Base-by-base conservation (phyloP, 1,284 basidiomycete species). In the Irpex sp. region DNA sequence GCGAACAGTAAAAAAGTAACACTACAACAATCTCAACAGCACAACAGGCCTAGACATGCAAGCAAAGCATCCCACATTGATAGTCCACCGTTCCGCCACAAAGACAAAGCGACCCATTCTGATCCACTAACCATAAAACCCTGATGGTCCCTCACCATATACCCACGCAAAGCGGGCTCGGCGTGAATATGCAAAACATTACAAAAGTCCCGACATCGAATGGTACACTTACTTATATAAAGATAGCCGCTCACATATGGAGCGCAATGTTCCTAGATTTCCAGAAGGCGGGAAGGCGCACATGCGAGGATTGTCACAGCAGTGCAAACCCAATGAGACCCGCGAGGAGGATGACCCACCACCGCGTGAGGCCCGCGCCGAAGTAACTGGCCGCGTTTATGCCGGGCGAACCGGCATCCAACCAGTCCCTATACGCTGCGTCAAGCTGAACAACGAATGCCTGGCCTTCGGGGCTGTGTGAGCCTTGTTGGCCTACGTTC, bases 371-470 rank as follows among this genome's bases (percentile, higher is more conserved):
- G 13, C 26, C 26, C 54, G 54, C 54, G 34, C 54, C 54, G 54
- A 34, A 26, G 9, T 55, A 26, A 34, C 21, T 55, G 26, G 54
- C 54, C 8, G 54, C 17, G 59, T 74, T 76, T 59, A 70, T 71
- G 21, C 80, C 80, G 2, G 72, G 72, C 38, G 72, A 71, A 2
- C 82, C 82, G 26, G 64, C 66, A 1, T 71, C 72, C 11, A 73
- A 72, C 81, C 82, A 86, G 63, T 85, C 83, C 26, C 77, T 74
- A 68, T 78, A 83, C 40, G 84, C 84, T 1, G 82, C 77, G 64
- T 85, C 76, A 58, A 85, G 77, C 71, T 85, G 76, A 52, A 87
- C 67, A 54, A 85, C 76, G 71, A 87, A 87, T 57, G 80, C 81
- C 75, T 87, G 81, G 1, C 78, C 81, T 72, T 88, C 85, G 44